These are phyloP conservation scores for Malus sieversii DNA, from an alignment of 306 rosid genomes.

Conservation along the genomic window DNA sequence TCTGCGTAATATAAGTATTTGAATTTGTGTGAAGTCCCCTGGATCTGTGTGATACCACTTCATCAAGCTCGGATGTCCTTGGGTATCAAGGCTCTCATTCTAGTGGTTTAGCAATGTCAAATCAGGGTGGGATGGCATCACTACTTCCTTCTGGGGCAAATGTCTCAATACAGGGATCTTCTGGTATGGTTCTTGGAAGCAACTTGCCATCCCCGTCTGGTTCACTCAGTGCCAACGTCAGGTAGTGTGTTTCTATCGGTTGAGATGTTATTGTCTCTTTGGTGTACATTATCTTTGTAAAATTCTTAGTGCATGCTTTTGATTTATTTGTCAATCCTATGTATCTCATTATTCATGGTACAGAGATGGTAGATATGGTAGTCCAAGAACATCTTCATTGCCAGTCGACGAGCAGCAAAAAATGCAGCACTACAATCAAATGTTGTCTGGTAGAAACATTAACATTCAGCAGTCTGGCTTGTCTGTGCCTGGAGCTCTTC, in stretches of 20 bases:
- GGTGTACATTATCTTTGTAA: not conserved
- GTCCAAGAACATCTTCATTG: conserved; percentile 59
- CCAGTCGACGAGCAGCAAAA: conserved; percentile 92
- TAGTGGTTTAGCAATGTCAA: conserved; percentile 60
- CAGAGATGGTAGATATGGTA: conserved; percentile 75
- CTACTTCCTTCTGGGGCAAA: conserved; percentile 60
- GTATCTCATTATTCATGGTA: not conserved
- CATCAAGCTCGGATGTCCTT: conserved; percentile 55
- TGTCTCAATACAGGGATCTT: conserved; percentile 64
- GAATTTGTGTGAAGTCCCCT: conserved; percentile 71
- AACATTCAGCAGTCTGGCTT: conserved; percentile 64
- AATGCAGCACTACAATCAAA: conserved; percentile 75
- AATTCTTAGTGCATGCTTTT: not conserved
- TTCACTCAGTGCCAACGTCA: conserved; percentile 39
- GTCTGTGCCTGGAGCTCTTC: conserved; percentile 54
- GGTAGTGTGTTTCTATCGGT: conserved; percentile 39
- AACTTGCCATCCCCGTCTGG: conserved; percentile 62
- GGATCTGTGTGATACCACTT: conserved; percentile 76
- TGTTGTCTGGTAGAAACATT: conserved; percentile 61
- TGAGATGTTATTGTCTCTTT: conserved; percentile 2
- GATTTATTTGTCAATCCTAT: not conserved
- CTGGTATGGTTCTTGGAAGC: conserved; percentile 57
- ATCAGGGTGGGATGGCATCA: conserved; percentile 55
- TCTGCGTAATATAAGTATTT: conserved; percentile 4
- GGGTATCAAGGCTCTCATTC: conserved; percentile 76